These are phyloP conservation scores for Trapa bicornis DNA, from an alignment of 345 rosid species.

Conservation along the genomic window DNA sequence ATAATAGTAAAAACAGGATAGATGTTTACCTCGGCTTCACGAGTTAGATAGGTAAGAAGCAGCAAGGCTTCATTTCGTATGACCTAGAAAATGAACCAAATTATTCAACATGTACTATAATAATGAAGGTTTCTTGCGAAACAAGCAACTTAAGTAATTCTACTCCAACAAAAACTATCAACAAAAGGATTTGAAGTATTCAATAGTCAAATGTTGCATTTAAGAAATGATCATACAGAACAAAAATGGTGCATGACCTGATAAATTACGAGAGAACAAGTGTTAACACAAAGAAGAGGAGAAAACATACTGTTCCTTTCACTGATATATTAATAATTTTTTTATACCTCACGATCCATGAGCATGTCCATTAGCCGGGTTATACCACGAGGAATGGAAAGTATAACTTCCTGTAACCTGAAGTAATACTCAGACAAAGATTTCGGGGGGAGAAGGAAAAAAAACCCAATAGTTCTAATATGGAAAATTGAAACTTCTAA, in stretches of 20 bases:
- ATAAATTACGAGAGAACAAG: background rate
- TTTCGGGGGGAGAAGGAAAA: constrained; percentile 13
- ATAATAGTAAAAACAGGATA: background rate
- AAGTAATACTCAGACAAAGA: constrained; percentile 30
- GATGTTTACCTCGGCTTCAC: constrained; percentile 77
- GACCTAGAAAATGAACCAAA: constrained; percentile 38
- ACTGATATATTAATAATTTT: background rate
- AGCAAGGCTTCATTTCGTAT: constrained; percentile 90
- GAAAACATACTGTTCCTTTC: background rate
- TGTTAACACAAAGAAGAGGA: background rate
- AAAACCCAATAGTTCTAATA: constrained; percentile 3
- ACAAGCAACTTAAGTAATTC: background rate
- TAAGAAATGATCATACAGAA: background rate
- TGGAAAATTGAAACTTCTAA: background rate
- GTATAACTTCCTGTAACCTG: constrained; percentile 99
- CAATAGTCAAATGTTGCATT: background rate
- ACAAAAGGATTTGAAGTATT: background rate
- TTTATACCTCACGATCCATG: background rate
- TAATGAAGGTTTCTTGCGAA: background rate
- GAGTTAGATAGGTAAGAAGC: constrained; percentile 87
- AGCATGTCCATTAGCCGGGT: constrained; percentile 33
- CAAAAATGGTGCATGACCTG: too few relatives aligned
- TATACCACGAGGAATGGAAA: constrained; percentile 91
- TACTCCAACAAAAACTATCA: background rate
- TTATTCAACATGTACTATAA: background rate